Conservation (phyloP, 2,329 filamentous ascomycete genomes). For the Alternaria tenuissima region DNA sequence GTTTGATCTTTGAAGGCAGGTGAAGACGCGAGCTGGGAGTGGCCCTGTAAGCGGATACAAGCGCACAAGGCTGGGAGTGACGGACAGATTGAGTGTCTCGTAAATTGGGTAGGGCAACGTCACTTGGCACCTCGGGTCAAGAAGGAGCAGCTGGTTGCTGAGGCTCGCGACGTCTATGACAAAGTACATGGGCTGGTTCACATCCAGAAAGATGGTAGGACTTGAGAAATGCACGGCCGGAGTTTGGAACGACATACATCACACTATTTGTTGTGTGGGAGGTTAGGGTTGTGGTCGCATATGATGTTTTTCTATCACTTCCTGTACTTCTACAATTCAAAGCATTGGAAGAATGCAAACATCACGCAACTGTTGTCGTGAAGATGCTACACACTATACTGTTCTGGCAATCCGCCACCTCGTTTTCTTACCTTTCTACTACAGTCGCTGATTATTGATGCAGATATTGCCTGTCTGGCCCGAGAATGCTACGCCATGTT, state of each 20-base stretch:
- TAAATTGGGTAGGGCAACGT: no score
- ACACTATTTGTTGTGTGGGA: background rate
- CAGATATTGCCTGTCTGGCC: background rate
- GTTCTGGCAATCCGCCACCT: background rate
- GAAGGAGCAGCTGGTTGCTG: no score
- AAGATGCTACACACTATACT: background rate
- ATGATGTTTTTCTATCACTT: background rate
- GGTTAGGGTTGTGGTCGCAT: background rate
- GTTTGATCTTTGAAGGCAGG: constrained; percentile 14
- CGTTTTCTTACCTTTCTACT: background rate
- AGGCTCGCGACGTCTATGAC: no score
- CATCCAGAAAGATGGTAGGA: no score
- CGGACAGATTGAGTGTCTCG: background rate
- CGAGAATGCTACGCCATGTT: background rate
- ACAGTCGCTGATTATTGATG: background rate
- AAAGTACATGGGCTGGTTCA: no score
- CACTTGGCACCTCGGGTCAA: no score
- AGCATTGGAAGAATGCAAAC: background rate
- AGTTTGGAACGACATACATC: no score
- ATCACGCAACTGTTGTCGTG: background rate
- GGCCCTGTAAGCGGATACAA: constrained; percentile 26
- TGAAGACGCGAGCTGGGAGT: constrained; percentile 20
- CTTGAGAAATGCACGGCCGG: no score
- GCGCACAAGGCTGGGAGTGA: constrained; percentile 14
- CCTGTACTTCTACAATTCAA: background rate